Conservation (phyloP, 106 monocot species). For the Platanthera zijinensis region DNA sequence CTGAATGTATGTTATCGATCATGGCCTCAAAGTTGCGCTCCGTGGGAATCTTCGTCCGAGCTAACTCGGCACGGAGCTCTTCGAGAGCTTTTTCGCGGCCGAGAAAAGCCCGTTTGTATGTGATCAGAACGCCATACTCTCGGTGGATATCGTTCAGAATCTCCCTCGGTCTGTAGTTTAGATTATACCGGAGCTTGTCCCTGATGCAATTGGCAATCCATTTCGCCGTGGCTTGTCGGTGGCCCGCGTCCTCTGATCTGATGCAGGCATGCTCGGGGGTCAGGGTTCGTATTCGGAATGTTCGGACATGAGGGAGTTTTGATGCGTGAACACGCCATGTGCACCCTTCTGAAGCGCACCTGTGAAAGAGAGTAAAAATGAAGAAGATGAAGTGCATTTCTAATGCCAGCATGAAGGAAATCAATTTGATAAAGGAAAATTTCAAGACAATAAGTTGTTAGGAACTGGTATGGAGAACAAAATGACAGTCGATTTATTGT, state of each 20-base stretch:
- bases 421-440: no score
- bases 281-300: slow-evolving; percentile 36
- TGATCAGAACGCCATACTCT: slow-evolving; percentile 43
- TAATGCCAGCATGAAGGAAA: no score
- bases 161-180: slow-evolving; percentile 45
- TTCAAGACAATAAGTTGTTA: no score
- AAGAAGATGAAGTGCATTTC: no score
- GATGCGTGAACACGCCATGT: slow-evolving; percentile 49
- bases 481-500: no score
- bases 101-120: slow-evolving; percentile 54
- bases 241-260: slow-evolving; percentile 35
- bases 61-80: slow-evolving; percentile 27
- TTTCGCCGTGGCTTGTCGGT: slow-evolving; percentile 47
- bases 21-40: slow-evolving; percentile 10
- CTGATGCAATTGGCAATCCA: slow-evolving; percentile 52
- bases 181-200: slow-evolving; percentile 39
- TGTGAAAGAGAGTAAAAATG: slow-evolving; percentile 1
- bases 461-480: no score
- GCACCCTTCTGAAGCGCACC: slow-evolving; percentile 48
- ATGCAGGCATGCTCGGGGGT: slow-evolving; percentile 31
- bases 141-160: slow-evolving; percentile 42
- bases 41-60: background rate
- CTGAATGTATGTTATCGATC: slow-evolving; percentile 8
- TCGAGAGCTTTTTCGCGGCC: slow-evolving; percentile 48
- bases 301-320: slow-evolving; percentile 35